Conservation (phyloP, 331 rosid genomes). For the Malus hybrid region DNA sequence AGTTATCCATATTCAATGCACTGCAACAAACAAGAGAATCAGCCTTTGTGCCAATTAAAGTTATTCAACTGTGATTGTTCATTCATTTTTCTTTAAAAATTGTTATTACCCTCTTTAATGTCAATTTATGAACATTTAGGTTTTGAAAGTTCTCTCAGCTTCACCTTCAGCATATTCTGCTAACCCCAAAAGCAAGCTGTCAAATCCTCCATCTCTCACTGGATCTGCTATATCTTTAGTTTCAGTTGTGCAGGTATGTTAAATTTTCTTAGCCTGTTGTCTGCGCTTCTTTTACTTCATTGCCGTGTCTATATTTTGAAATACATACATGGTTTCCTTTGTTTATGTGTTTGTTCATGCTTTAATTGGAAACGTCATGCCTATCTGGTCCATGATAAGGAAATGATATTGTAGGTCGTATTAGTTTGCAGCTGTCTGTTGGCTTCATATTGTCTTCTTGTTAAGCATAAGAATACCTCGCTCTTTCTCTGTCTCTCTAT, state of each 20-base stretch:
- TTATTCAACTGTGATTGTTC: slow-evolving; percentile 11
- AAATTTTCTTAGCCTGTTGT: slow-evolving; percentile 3
- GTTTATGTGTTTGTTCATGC: neutral
- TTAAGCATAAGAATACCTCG: neutral
- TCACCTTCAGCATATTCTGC: slow-evolving; percentile 92
- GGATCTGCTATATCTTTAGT: slow-evolving; percentile 85
- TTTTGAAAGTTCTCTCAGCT: slow-evolving; percentile 82
- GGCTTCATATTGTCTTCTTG: neutral
- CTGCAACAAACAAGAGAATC: neutral
- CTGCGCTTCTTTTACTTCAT: neutral
- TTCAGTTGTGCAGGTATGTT: slow-evolving; percentile 73
- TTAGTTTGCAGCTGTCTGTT: neutral
- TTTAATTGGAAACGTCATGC: neutral
- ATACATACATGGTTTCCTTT: neutral
- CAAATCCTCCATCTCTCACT: slow-evolving; percentile 79
- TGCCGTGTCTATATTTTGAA: neutral
- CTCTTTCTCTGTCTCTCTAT: neutral
- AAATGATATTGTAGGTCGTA: neutral
- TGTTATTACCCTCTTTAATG: neutral
- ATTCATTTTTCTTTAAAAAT: neutral
- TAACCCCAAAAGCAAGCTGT: slow-evolving; percentile 68
- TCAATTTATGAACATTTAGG: slow-evolving; percentile 37
- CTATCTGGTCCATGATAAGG: neutral
- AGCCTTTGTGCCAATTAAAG: neutral
- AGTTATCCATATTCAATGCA: slow-evolving; percentile 6